A percentile compares a stretch with the other conserved stretches of the same genome.
Evolutionary conservation across 164 flowering plant species (phyloP).

Genomic region (Stephania yunnanensis): DNA sequence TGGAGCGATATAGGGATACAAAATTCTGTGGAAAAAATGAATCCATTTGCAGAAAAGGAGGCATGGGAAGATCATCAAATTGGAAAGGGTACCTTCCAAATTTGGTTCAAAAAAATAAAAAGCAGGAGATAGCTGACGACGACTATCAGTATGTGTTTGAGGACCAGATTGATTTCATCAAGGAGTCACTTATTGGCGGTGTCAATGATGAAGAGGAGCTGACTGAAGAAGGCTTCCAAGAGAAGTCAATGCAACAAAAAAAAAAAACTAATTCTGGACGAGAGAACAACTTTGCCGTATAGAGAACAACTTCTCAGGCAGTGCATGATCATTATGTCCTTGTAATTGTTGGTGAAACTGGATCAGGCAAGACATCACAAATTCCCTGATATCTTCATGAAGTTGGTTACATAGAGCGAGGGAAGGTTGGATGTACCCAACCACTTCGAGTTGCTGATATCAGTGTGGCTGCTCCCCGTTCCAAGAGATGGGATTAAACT

Average conservation of each 20-base stretch:
- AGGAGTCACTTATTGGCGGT: conserved; percentile 74
- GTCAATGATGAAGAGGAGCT: conserved; percentile 52
- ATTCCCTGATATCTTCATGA: conserved; percentile 97
- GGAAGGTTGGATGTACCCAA: conserved; percentile 98
- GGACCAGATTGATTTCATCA: conserved; percentile 93
- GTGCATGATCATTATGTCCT: conserved; percentile 83
- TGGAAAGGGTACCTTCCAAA: conserved; percentile 65
- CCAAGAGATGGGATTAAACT: conserved; percentile 99
- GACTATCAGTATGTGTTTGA: conserved; percentile 92
- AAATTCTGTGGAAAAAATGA: conserved; percentile 75
- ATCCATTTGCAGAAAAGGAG: conserved; percentile 98
- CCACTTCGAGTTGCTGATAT: conserved; percentile 98
- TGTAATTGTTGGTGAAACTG: conserved; percentile 95
- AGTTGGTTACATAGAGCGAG: conserved; percentile 88
- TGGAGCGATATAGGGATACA: conserved; percentile 83
- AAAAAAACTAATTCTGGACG: conserved; percentile 42
- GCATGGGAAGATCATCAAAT: conserved; percentile 99
- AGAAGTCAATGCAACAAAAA: conserved; percentile 60
- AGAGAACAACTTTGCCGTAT: conserved; percentile 82
- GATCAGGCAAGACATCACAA: conserved; percentile 98
- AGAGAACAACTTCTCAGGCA: conserved; percentile 83
- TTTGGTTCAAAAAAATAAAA: conserved; percentile 77
- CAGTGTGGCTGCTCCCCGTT: conserved; percentile 97
- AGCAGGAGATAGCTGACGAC: conserved; percentile 44
- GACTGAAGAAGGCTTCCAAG: conserved; percentile 29